phyloP scores from a whole-genome alignment of 2,329 filamentous ascomycete genomes.

The Neofusicoccum laricinum region DNA sequence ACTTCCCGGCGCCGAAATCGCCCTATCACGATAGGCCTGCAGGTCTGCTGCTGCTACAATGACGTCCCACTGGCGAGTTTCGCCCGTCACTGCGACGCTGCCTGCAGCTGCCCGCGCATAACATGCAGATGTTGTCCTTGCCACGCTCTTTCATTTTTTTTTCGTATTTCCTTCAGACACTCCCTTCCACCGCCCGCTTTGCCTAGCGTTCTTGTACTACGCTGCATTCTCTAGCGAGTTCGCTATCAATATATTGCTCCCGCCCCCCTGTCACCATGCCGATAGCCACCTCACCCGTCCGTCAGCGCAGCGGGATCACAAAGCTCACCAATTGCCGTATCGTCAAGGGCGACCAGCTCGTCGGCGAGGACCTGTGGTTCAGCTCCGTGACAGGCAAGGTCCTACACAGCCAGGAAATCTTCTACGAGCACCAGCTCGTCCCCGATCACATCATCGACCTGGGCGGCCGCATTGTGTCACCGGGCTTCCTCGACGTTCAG shows the following conservation, averaged over 20 bases:
- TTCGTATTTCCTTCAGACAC: slow-evolving; percentile 4
- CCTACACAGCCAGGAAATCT: slow-evolving; percentile 63
- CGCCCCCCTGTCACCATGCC: slow-evolving; percentile 31
- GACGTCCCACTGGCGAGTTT: slow-evolving; percentile 1
- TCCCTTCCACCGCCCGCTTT: not conserved
- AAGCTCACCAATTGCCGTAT: slow-evolving; percentile 88
- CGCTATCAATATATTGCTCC: not conserved
- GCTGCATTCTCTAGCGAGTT: not conserved
- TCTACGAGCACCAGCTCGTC: slow-evolving; percentile 65
- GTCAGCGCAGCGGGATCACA: slow-evolving; percentile 56
- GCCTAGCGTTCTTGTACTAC: not conserved
- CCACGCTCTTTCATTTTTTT: not conserved
- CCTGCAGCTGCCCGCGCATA: not conserved
- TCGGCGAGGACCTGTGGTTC: slow-evolving; percentile 84
- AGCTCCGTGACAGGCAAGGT: slow-evolving; percentile 79
- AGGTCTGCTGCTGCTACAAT: slow-evolving; percentile 1
- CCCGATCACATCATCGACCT: slow-evolving; percentile 78
- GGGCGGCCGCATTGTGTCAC: slow-evolving; percentile 76
- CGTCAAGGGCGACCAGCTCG: slow-evolving; percentile 63
- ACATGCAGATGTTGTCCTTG: not conserved
- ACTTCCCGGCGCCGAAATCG: slow-evolving; percentile 1
- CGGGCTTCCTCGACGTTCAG: slow-evolving; percentile 87
- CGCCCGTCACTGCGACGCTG: slow-evolving; percentile 9
- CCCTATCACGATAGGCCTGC: slow-evolving; percentile 1
- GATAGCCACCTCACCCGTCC: slow-evolving; percentile 22